These are phyloP conservation scores for Fulvia fulva DNA, from an alignment of 2,329 filamentous ascomycete genomes.

Conservation along the genomic window DNA sequence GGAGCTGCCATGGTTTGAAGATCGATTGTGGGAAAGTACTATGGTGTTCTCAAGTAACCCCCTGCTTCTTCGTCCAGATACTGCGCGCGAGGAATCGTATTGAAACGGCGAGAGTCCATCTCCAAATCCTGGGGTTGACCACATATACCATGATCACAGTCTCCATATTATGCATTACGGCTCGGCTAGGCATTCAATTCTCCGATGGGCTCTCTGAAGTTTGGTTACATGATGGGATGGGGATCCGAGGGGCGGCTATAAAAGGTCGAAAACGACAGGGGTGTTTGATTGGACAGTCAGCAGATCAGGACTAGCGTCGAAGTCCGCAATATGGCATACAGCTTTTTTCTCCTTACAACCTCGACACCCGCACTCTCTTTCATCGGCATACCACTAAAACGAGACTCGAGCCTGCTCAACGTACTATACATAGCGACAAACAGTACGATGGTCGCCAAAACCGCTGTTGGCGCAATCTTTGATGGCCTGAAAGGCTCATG, in stretches of 20 bases:
- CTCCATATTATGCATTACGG: background rate
- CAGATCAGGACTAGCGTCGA: background rate
- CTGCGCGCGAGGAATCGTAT: background rate
- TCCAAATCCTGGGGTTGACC: too few species aligned
- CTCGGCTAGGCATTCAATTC: background rate
- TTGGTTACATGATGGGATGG: background rate
- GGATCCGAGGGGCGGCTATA: background rate
- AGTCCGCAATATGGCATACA: background rate
- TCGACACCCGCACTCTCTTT: background rate
- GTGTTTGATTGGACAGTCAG: background rate
- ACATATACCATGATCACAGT: background rate
- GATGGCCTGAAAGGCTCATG: slow-evolving; percentile 33
- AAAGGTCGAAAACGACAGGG: background rate
- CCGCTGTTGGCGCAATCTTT: slow-evolving; percentile 29
- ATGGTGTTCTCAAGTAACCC: background rate
- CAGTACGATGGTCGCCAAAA: slow-evolving; percentile 16
- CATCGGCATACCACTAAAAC: background rate
- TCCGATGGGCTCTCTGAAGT: background rate
- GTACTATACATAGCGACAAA: background rate
- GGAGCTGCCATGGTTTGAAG: slow-evolving; percentile 21
- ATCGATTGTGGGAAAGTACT: background rate
- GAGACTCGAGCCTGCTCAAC: background rate
- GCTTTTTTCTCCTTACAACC: background rate
- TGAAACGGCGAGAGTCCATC: background rate
- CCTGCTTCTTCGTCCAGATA: background rate